Conservation (phyloP, 306 rosid genomes). For the Lotus japonicus region DNA sequence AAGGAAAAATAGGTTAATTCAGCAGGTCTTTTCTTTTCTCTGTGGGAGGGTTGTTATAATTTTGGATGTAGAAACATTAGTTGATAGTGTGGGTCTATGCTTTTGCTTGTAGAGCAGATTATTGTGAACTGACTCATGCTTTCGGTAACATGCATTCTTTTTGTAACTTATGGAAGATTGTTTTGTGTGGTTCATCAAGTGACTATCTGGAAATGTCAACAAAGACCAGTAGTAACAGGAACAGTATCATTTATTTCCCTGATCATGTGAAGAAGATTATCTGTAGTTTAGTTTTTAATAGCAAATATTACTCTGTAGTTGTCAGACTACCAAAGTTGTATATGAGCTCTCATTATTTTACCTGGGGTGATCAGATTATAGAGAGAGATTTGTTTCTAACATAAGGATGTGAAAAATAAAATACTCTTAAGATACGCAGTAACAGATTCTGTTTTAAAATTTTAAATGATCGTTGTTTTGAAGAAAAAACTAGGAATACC, state of each 20-base stretch:
- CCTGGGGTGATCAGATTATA: not conserved
- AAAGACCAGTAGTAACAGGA: constrained; percentile 33
- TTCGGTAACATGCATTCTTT: constrained; percentile 49
- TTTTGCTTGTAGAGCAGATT: constrained; percentile 29
- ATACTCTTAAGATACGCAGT: too few species aligned
- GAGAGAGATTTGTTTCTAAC: too few species aligned
- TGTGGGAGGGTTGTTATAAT: constrained; percentile 21
- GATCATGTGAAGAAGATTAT: not conserved
- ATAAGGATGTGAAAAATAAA: too few species aligned
- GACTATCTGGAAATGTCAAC: constrained; percentile 31
- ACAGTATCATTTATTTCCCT: not conserved
- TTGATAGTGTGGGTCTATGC: constrained; percentile 26
- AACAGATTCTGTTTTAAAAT: too few species aligned
- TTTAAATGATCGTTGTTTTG: too few species aligned
- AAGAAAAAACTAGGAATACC: too few species aligned
- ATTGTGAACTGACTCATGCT: constrained; percentile 32
- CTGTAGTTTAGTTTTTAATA: too few species aligned
- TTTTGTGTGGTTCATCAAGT: constrained; percentile 33
- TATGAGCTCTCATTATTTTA: not conserved
- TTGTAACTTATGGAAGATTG: constrained; percentile 41
- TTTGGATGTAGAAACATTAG: constrained; percentile 40
- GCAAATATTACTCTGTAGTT: not conserved
- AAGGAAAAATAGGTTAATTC: constrained; percentile 37
- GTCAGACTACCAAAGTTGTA: not conserved
- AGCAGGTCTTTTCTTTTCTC: constrained; percentile 16